Conservation (phyloP, 2,329 filamentous ascomycete genomes). For the Penicillium sp. region DNA sequence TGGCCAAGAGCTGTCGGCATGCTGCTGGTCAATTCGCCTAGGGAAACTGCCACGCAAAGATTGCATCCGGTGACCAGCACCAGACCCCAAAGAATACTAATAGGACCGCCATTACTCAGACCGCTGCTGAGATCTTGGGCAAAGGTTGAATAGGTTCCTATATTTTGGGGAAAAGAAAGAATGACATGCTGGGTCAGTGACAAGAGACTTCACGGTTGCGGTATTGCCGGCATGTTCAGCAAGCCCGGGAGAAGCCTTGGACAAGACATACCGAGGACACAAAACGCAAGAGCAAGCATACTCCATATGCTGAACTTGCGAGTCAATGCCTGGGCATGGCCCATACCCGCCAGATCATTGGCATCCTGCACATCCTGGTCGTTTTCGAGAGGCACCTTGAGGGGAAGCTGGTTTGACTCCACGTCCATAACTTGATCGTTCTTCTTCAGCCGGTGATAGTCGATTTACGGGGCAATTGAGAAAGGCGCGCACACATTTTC, state of each 20-base stretch:
- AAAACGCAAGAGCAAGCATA: conserved; percentile 54
- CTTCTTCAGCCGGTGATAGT: conserved; percentile 23
- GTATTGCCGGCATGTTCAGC: too few relatives aligned
- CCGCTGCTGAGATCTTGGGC: conserved; percentile 50
- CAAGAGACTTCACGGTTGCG: too few relatives aligned
- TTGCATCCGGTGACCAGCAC: conserved; percentile 50
- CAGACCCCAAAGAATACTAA: conserved; percentile 53
- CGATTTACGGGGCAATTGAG: conserved; percentile 15
- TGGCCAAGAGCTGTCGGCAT: conserved; percentile 58
- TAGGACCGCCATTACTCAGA: conserved; percentile 50
- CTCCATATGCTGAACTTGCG: conserved; percentile 51
- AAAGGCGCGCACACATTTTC: conserved; percentile 23
- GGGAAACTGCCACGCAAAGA: conserved; percentile 49
- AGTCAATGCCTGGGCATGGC: conserved; percentile 39
- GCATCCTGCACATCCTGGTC: conserved; percentile 38
- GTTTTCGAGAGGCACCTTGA: conserved; percentile 26
- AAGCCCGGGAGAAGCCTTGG: neutral
- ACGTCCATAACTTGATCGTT: conserved; percentile 21
- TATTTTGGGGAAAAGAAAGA: neutral
- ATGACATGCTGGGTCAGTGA: too few relatives aligned
- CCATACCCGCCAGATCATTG: conserved; percentile 37
- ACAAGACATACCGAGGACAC: conserved; percentile 41
- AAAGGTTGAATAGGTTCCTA: conserved; percentile 52
- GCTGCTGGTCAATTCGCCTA: conserved; percentile 52
- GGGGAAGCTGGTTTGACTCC: conserved; percentile 21